Base-by-base conservation (phyloP, 495 filamentous ascomycete genomes). In the Daldinia bambusicola region DNA sequence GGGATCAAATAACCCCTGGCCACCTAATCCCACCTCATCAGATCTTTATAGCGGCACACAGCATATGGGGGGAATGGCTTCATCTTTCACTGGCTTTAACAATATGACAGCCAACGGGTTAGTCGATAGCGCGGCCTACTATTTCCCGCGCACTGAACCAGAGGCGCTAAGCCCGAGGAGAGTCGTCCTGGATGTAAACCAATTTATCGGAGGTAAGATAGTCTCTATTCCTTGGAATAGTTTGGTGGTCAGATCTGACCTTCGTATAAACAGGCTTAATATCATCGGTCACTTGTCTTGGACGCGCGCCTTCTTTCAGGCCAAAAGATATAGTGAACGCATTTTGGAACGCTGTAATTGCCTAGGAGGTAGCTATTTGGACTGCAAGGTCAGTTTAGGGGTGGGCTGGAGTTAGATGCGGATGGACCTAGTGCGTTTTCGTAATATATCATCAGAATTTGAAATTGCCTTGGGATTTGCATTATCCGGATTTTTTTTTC, bases 281-380 rank as follows among this genome's bases (percentile, higher is more conserved):
- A 53, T 75, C 65, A 41, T 69, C 74, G 22, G 83, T 77, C 4
- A 83, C 88, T 0, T 92, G 90, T 77, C 80, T 92, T 0, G 90
- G 90, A 0, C 80, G 88, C 10, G 75, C 86, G 2, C 89, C 90
- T 4, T 90, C 89, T 1, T 88, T 89, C 52, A 82, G 83, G 40
- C 81, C 81, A 51, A 77, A 69, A 50, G 89, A 91, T 72, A 86
- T 92, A 6, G 87, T 90, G 66, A 70, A 60, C 20, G 84, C 90
- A 34, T 85, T 92, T 51, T 80, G 83, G 79, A 62, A 71, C 20
- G 75, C 80, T 40, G 70, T 45, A 64, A 62, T 66, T 70, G 16
- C 45, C 65, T 8, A 26, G 26, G 26, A 26, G 26, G 26, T 26
- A 3, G 41, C 30, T 36, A 20, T 14, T 26, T 57, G 20, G 9